Evolutionary conservation across 768 basidiomycete genomes (phyloP).

Genomic region (Megacollybia marginata): DNA sequence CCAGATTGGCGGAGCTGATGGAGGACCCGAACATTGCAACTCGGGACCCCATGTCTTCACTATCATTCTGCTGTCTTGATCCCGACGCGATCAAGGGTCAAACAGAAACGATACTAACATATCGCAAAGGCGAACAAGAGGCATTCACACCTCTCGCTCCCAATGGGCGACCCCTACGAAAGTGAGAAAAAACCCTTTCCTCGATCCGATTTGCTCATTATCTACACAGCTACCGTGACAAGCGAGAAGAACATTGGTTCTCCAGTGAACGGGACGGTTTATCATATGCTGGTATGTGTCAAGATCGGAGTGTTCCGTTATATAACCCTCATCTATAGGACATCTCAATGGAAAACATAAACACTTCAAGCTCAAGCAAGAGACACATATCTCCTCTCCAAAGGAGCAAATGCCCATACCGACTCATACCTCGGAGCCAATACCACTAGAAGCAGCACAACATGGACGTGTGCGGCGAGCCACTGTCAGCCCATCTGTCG

Average conservation of each 20-base stretch:
- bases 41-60: conserved; percentile 49
- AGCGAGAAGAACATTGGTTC: conserved; percentile 56
- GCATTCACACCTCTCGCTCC: conserved; percentile 51
- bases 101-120: conserved; percentile 37
- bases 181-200: conserved; percentile 31
- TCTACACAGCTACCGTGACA: conserved; percentile 47
- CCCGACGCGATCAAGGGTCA: conserved; percentile 46
- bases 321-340: neutral
- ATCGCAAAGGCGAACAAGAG: conserved; percentile 31
- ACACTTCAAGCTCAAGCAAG: neutral
- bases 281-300: conserved; percentile 43
- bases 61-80: conserved; percentile 63
- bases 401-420: conserved; percentile 5
- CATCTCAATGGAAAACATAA: neutral
- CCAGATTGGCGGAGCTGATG: conserved; percentile 43
- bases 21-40: conserved; percentile 35
- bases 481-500: conserved; percentile 29
- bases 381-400: neutral
- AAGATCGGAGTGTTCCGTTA: conserved; percentile 2
- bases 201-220: neutral
- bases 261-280: conserved; percentile 46
- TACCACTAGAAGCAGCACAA: conserved; percentile 26
- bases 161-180: conserved; percentile 55
- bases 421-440: conserved; percentile 26
- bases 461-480: conserved; percentile 34